Conservation (phyloP, 2,329 filamentous ascomycete genomes). For the Apiospora marii region DNA sequence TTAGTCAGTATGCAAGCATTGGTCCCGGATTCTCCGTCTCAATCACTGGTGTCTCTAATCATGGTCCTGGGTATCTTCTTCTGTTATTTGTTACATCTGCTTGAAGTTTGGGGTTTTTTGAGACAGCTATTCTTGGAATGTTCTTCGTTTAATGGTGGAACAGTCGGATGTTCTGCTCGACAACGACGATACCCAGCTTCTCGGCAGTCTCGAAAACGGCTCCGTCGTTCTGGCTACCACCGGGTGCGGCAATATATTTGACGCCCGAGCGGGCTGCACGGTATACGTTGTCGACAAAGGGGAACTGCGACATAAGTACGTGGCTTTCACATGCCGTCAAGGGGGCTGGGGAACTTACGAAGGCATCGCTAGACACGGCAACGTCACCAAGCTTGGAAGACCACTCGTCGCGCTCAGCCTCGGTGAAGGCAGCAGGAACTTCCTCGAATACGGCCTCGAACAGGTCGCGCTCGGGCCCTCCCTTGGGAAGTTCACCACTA, state of each 20-base stretch:
- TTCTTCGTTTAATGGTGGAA: slow-evolving; percentile 85
- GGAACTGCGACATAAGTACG: slow-evolving; percentile 68
- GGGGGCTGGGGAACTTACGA: slow-evolving; percentile 64
- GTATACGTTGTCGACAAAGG: slow-evolving; percentile 98
- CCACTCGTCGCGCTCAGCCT: slow-evolving; percentile 87
- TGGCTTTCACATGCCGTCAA: neutral
- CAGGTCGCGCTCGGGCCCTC: slow-evolving; percentile 81
- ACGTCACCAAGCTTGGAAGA: slow-evolving; percentile 82
- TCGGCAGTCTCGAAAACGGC: slow-evolving; percentile 89
- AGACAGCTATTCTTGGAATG: neutral
- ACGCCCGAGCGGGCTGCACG: slow-evolving; percentile 85
- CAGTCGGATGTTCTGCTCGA: slow-evolving; percentile 91
- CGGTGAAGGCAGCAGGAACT: slow-evolving; percentile 82
- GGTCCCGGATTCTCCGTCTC: neutral
- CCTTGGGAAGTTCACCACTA: slow-evolving; percentile 85
- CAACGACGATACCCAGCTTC: slow-evolving; percentile 90
- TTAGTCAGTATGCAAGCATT: slow-evolving; percentile 23
- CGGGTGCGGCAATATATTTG: slow-evolving; percentile 95
- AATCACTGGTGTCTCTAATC: slow-evolving; percentile 14
- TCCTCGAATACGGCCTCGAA: slow-evolving; percentile 93
- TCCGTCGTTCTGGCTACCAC: slow-evolving; percentile 85
- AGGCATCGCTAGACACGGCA: slow-evolving; percentile 91
- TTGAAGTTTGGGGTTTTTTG: neutral
- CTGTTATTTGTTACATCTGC: neutral
- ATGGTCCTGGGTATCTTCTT: slow-evolving; percentile 23